Conservation (phyloP, 2,329 filamentous ascomycete species). For the Botrytis fabae region DNA sequence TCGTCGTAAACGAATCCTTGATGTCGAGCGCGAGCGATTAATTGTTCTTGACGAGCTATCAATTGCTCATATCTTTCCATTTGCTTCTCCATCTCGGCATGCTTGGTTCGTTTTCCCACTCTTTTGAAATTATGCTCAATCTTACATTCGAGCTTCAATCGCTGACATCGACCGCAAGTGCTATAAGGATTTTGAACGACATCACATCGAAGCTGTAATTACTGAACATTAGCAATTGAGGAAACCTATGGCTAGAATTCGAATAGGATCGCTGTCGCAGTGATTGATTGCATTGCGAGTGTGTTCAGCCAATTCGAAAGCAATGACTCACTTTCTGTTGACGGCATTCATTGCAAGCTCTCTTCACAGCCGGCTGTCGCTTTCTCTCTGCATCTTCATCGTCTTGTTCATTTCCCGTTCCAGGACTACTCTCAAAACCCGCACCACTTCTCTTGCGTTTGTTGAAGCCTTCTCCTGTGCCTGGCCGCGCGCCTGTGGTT, state of each 20-base stretch:
- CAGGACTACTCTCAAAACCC: constrained; percentile 60
- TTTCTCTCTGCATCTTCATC: constrained; percentile 59
- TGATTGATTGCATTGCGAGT: constrained; percentile 6
- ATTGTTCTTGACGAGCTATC: constrained; percentile 53
- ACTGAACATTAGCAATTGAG: constrained; percentile 22
- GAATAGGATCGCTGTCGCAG: neutral
- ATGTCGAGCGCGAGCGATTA: constrained; percentile 58
- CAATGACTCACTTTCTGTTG: constrained; percentile 73
- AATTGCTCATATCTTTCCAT: constrained; percentile 67
- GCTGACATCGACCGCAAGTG: constrained; percentile 74
- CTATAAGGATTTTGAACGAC: constrained; percentile 79
- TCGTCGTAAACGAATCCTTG: constrained; percentile 58
- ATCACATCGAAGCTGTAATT: constrained; percentile 73
- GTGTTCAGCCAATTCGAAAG: neutral
- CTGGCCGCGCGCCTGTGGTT: constrained; percentile 34
- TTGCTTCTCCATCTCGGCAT: constrained; percentile 84
- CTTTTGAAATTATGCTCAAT: constrained; percentile 89
- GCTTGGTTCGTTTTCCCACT: constrained; percentile 76
- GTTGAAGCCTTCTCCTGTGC: constrained; percentile 35
- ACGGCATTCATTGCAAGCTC: constrained; percentile 81
- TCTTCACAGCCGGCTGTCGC: constrained; percentile 69
- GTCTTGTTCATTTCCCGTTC: constrained; percentile 55
- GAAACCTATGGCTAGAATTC: neutral
- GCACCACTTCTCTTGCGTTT: constrained; percentile 62
- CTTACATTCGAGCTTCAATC: constrained; percentile 78